Conservation (phyloP, 2,329 filamentous ascomycete genomes). For the Neofusicoccum laricinum region DNA sequence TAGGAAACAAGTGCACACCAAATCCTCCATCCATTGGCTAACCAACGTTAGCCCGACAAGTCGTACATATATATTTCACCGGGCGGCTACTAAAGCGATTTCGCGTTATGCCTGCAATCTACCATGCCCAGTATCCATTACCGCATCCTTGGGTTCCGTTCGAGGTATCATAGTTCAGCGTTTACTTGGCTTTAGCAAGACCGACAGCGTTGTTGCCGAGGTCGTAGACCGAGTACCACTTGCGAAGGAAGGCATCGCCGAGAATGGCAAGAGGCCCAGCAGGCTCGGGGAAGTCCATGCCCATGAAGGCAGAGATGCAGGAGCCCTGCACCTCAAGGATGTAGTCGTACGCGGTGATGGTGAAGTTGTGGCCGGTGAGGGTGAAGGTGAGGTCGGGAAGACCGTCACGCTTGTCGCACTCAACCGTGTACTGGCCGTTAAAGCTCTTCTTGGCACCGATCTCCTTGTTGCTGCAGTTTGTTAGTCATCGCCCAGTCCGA, state of each 20-base stretch:
- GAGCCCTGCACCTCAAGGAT: conserved; percentile 92
- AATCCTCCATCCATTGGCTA: not conserved
- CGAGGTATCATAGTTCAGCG: conserved; percentile 7
- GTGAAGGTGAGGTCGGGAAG: conserved; percentile 92
- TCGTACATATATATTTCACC: not conserved
- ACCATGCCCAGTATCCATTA: not conserved
- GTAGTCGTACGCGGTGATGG: conserved; percentile 85
- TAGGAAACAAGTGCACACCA: not conserved
- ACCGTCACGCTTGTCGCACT: conserved; percentile 77
- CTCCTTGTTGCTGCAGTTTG: conserved; percentile 68
- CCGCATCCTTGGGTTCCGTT: not conserved
- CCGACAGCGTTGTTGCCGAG: conserved; percentile 85
- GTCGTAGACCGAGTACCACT: conserved; percentile 95
- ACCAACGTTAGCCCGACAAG: not conserved
- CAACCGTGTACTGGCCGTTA: conserved; percentile 94
- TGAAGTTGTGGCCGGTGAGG: conserved; percentile 88
- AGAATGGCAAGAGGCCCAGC: conserved; percentile 91
- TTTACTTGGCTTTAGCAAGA: conserved; percentile 77
- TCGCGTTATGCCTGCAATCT: not conserved
- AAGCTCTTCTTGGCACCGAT: conserved; percentile 98
- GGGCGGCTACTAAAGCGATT: not conserved
- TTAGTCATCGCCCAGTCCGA: not conserved
- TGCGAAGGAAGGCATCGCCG: conserved; percentile 78
- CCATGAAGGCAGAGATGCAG: conserved; percentile 97
- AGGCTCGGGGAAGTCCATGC: conserved; percentile 80